Evolutionary conservation across 169 alveolate genomes (phyloP), one percentile per base, ranked within the genome.

Genomic region (Cryptosporidium sp.): DNA sequence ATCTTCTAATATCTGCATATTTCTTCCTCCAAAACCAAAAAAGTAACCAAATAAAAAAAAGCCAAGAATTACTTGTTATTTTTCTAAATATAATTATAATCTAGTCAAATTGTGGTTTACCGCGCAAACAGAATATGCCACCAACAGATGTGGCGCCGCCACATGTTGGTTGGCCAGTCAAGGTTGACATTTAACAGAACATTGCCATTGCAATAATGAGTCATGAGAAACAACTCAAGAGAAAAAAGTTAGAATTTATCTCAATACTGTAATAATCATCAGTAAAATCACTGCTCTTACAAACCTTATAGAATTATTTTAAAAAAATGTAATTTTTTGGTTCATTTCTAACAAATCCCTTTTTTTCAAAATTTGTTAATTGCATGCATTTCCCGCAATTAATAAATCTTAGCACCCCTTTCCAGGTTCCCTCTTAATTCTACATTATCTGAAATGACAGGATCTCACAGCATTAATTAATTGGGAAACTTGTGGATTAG

Each of bases 381-480:
- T 55, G 67, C 35, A 55, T n/a, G 31, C 23, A 55, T 9, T 55
- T 55, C 35, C 67, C 67, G 67, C 35, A 26, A 48, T 55, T 23
- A n/a, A 16, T 55, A 26, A n/a, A 31, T 37, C 48, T 7, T 5
- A 6, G 9, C 14, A 12, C 9, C 8, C 26, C 7, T 18, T 9
- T 18, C n/a, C 26, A 16, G 43, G 16, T 2, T 8, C 71, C 71
- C 18, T 29, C 50, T 65, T 6, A n/a, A 65, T 37, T 29, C 50
- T 9, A 5, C 6, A 31, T 65, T 1, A 65, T 29, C 71, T 65
- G 21, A 21, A 65, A 37, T 31, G 31, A 23, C 71, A 65, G 31
- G 58, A 65, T 43, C 51, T 80, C 35, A 80, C 75, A 29, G 75
- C 87, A 23, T 41, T 37, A 29, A 80, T 80, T 80, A 80, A 43